These are phyloP conservation scores for Aspergillus japonicus DNA, from an alignment of 2,329 filamentous ascomycete species.

Conservation along the genomic window DNA sequence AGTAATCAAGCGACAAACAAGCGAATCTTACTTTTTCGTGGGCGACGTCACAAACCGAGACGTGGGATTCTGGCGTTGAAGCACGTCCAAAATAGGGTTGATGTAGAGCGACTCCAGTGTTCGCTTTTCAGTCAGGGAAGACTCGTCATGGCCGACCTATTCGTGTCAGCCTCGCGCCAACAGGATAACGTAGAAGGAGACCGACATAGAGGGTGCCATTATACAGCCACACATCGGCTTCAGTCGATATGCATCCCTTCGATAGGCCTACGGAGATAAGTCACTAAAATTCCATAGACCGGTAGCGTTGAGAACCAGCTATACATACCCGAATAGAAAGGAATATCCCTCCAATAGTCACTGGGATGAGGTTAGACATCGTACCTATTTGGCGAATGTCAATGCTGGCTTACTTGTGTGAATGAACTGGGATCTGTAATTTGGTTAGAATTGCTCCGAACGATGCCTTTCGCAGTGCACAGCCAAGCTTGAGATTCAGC, in stretches of 20 bases:
- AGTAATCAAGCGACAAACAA: neutral
- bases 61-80: constrained; percentile 57
- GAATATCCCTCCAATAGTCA: constrained; percentile 55
- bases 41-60: constrained; percentile 48
- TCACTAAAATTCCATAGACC: constrained; percentile 10
- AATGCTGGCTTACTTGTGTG: constrained; percentile 36
- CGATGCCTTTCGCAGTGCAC: neutral
- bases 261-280: constrained; percentile 47
- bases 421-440: constrained; percentile 41
- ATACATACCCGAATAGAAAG: constrained; percentile 44
- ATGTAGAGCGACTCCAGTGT: constrained; percentile 61
- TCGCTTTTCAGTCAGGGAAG: constrained; percentile 51
- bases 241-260: constrained; percentile 57
- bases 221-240: constrained; percentile 62
- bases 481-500: neutral
- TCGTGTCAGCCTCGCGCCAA: neutral
- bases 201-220: constrained; percentile 55
- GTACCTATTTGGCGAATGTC: neutral
- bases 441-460: neutral
- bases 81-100: constrained; percentile 56
- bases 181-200: constrained; percentile 2
- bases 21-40: constrained; percentile 49
- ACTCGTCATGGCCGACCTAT: constrained; percentile 57
- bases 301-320: constrained; percentile 12
- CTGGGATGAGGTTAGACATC: constrained; percentile 38